Evolutionary conservation across 441 rosid genomes (phyloP).

Genomic region (Corymbia calophylla): DNA sequence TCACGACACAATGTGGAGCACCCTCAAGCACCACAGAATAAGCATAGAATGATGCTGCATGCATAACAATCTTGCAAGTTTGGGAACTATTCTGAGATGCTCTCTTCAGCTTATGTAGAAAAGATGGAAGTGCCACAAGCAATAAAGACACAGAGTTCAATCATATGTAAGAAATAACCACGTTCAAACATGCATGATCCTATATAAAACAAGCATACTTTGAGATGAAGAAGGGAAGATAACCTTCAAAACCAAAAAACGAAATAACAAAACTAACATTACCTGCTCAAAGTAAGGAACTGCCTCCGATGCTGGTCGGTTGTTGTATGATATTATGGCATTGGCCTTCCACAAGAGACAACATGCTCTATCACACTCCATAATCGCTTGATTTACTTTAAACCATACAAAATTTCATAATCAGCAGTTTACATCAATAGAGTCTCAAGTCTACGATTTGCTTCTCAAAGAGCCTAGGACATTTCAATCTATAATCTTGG

Average conservation of each 20-base stretch:
- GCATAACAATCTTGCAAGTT: background rate
- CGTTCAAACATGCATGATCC: background rate
- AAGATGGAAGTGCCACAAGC: background rate
- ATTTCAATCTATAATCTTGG: background rate
- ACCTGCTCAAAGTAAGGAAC: slow-evolving; percentile 98
- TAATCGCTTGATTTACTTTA: slow-evolving; percentile 6
- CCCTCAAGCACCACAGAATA: background rate
- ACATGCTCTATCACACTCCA: slow-evolving; percentile 36
- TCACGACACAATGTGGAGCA: background rate
- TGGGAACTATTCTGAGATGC: background rate
- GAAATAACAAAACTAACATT: background rate
- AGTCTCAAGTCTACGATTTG: background rate
- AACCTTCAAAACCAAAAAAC: background rate
- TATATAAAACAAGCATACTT: background rate
- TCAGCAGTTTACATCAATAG: slow-evolving; percentile 4
- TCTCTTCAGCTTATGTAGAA: background rate
- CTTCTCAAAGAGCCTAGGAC: background rate
- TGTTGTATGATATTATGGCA: slow-evolving; percentile 89
- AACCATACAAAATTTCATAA: slow-evolving; percentile 13
- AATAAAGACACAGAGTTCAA: background rate
- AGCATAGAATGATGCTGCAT: background rate
- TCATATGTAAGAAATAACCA: background rate
- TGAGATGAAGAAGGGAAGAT: background rate
- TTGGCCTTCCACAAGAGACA: slow-evolving; percentile 77
- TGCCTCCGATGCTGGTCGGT: slow-evolving; percentile 93